Conservation (phyloP, 805 yeast genomes). For the Saturnispora silvae region DNA sequence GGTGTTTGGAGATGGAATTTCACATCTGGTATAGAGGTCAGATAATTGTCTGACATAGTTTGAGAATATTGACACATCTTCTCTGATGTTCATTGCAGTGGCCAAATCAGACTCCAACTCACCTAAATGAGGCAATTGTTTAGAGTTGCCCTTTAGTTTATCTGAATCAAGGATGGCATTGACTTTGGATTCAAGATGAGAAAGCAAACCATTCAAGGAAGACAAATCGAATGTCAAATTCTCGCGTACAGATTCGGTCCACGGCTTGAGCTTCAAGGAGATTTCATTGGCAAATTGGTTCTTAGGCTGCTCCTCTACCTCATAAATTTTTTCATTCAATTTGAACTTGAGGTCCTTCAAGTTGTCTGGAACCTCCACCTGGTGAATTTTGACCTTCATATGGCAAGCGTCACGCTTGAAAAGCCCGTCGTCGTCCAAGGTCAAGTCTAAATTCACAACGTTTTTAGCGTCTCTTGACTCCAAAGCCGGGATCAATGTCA, state of each 20-base stretch:
- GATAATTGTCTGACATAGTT: constrained; percentile 59
- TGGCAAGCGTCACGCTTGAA: constrained; percentile 11
- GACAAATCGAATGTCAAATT: constrained; percentile 1
- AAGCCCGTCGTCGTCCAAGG: constrained; percentile 8
- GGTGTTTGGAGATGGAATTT: constrained; percentile 23
- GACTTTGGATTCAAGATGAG: constrained; percentile 1
- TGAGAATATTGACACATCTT: constrained; percentile 50
- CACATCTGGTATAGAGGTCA: constrained; percentile 36
- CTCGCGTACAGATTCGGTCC: not conserved
- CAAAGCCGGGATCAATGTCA: constrained; percentile 14
- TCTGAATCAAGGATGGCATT: not conserved
- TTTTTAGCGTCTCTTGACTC: constrained; percentile 13
- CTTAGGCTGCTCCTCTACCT: not conserved
- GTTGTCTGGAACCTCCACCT: not conserved
- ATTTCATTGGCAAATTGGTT: not conserved
- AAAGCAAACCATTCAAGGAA: not conserved
- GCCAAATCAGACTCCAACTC: constrained; percentile 24
- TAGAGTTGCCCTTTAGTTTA: constrained; percentile 1
- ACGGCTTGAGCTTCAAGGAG: constrained; percentile 3
- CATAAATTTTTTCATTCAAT: not conserved
- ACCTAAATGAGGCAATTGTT: no score
- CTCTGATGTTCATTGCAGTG: constrained; percentile 29
- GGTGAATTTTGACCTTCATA: not conserved
- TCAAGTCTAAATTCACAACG: constrained; percentile 10
- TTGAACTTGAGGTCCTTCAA: not conserved